Base-by-base conservation (phyloP, 805 yeast genomes). In the Nakazawaea ernobii region DNA sequence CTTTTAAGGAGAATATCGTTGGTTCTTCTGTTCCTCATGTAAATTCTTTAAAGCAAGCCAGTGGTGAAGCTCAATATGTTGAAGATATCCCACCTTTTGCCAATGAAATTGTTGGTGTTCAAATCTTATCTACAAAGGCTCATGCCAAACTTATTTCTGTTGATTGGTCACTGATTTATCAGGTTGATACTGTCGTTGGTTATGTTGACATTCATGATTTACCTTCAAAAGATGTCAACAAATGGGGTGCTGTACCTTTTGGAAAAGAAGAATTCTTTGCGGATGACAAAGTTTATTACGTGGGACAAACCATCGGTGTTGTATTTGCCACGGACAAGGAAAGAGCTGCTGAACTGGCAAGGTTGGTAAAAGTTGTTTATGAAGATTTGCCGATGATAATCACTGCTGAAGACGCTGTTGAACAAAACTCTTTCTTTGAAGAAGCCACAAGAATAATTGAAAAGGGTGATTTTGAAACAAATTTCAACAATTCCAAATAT, bases 21-120 rank as follows among this genome's bases (percentile, higher is more conserved):
- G 77, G 77, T 28, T 67, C 69, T 43, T 62, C 62, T n/a, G 52
- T 65, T 27, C 68, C 71, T 37, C 78, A 73, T 51, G 58, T 72
- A n/a, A 69, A 73, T 42, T 74, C 75, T 1, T 50, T 69, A 54
- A 69, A 69, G 49, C 78, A 73, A 52, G 74, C 69, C 6, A 60
- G 71, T n/a, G 78, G 78, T 13, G 77, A 72, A 49, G 77, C 77
- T 0, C 56, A 58, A 20, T 73, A 73, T 46, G 63, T 71, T 2
- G 76, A 71, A 49, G 78, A 73, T 50, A 57, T 71, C 17, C 73
- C 76, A 3, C 69, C 71, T 6, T 61, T 57, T 10, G 67, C 64
- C 52, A 53, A 60, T n/a, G 77, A 73, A 53, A 52, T 70, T 1
- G 67, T 67, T 55, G 75, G 68, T 30, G 74, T 67, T 8, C 75